Conservation (phyloP, 202 grass and related monocot genomes). For the Dendrocalamus latiflorus region DNA sequence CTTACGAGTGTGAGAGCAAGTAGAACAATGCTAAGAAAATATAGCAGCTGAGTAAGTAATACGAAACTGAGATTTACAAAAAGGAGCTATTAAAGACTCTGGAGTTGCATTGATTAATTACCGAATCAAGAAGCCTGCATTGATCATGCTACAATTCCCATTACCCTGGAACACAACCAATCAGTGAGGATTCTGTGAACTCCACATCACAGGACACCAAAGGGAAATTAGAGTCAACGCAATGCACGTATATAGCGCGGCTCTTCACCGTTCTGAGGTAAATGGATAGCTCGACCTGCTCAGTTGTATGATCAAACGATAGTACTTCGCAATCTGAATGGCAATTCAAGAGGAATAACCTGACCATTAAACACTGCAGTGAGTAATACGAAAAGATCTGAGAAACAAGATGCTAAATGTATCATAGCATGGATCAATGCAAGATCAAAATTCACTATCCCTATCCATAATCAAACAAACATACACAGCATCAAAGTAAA, state of each 20-base stretch:
- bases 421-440: neutral
- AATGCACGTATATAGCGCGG: neutral
- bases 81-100: neutral
- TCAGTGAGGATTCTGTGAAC: neutral
- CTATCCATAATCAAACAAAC: neutral
- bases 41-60: neutral
- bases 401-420: neutral
- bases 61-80: neutral
- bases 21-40: neutral
- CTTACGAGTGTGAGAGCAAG: neutral
- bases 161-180: neutral
- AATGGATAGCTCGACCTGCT: neutral
- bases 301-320: neutral
- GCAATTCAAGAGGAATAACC: neutral
- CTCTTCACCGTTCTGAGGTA: neutral
- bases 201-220: neutral
- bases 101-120: no score
- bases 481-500: neutral
- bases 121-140: neutral
- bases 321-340: neutral
- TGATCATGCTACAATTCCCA: neutral
- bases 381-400: slow-evolving; percentile 24
- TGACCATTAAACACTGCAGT: slow-evolving; percentile 13
- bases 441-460: neutral
- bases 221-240: neutral